Base-by-base conservation (phyloP, 495 filamentous ascomycete species). In the Elasticomyces elasticus region DNA sequence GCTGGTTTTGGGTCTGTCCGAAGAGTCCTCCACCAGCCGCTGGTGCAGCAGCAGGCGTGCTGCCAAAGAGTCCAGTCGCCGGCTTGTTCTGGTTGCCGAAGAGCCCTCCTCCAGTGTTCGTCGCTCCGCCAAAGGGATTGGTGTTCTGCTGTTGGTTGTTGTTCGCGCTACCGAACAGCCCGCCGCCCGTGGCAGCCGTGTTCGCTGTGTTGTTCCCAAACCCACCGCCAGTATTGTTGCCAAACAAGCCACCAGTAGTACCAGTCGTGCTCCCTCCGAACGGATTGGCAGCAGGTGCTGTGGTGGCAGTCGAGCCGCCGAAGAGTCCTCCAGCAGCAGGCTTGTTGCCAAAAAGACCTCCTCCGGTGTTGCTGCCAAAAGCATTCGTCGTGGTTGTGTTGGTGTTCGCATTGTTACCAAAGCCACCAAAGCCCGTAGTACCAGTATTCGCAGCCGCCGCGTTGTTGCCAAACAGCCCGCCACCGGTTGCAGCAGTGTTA, bases 91-190 rank as follows among this genome's bases (percentile, higher is more conserved):
- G 48, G 17, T 45, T 17, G 51, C 76, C 79, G 53, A 79, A 81
- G 26, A 81, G 58, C 24, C 75, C 72, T 7, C 37, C 41, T 22
- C 51, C 40, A 0, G 69, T 62, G 40, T 62, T 70, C 9, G 67
- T 69, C 49, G 60, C 71, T 12, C 35, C 35, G n/a, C 79, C 79
- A 62, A 88, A 87, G 12, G 82, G 75, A 45, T 79, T 78, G 51
- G 74, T 77, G 56, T 73, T 74, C 58, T 79, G 77, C 45, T 69
- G 68, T 47, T 65, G 70, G 42, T 63, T 67, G 54, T 69, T 40
- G 35, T 71, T n/a, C 33, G 52, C 50, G 24, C 57, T 62, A n/a
- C 70, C 70, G 49, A 76, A 75, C 5, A 75, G 52, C 11, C 71
- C 62, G 50, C 63, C 62, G 10, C 53, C 53, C 5, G 42, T 49